These are phyloP conservation scores for Lepidium didymum DNA, from an alignment of 345 rosid species.

Conservation along the genomic window DNA sequence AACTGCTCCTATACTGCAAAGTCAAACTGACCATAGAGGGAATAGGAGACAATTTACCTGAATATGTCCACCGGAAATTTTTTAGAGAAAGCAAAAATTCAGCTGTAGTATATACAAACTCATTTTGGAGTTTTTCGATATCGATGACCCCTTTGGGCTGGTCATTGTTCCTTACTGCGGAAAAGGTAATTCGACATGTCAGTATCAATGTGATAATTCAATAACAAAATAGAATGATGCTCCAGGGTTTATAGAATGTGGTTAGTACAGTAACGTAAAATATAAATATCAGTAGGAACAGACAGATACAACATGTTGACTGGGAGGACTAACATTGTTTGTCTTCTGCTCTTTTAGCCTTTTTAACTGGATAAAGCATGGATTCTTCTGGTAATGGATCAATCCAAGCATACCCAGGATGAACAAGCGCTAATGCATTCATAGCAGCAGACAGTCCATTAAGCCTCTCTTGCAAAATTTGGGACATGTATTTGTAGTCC, in stretches of 20 bases:
- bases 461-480: slow-evolving; percentile 71
- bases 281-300: background rate
- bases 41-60: slow-evolving; percentile 38
- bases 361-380: slow-evolving; percentile 57
- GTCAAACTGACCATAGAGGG: slow-evolving; percentile 4
- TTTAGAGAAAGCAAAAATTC: slow-evolving; percentile 70
- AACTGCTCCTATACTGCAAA: slow-evolving; percentile 1
- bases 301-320: slow-evolving; percentile 3
- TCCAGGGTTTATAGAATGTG: slow-evolving; percentile 3
- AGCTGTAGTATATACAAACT: slow-evolving; percentile 75
- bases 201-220: slow-evolving; percentile 1
- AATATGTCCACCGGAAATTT: slow-evolving; percentile 57
- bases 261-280: background rate
- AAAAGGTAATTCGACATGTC: slow-evolving; percentile 5
- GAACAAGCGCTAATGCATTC: slow-evolving; percentile 80
- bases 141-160: slow-evolving; percentile 45
- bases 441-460: slow-evolving; percentile 87
- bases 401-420: slow-evolving; percentile 84
- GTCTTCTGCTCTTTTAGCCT: slow-evolving; percentile 49
- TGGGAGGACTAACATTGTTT: slow-evolving; percentile 44
- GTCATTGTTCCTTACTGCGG: slow-evolving; percentile 38
- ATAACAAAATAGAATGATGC: background rate
- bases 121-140: slow-evolving; percentile 62
- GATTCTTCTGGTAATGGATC: slow-evolving; percentile 48
- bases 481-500: slow-evolving; percentile 49